A percentile compares a stretch with the other conserved stretches of the same genome.
Conservation (phyloP, 768 basidiomycete species). For the Pulveroboletus sp. region DNA sequence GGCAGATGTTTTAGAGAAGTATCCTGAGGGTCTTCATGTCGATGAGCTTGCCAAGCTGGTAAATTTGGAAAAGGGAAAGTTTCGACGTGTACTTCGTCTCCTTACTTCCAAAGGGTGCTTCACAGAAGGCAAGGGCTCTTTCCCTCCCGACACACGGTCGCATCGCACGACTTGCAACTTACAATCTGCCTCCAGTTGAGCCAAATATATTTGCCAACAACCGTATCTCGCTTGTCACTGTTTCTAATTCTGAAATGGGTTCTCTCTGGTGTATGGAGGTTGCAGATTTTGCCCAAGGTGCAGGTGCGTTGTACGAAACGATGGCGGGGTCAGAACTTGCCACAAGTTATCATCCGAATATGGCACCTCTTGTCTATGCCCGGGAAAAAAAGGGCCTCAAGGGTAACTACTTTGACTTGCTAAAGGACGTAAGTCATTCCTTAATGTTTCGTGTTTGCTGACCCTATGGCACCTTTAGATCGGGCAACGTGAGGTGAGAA, state of each 20-base stretch:
- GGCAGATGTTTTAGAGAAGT: constrained; percentile 23
- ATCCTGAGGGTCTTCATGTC: constrained; percentile 29
- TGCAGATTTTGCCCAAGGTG: too few species aligned
- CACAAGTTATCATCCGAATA: too few species aligned
- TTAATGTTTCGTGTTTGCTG: too few species aligned
- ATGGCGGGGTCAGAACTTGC: too few species aligned
- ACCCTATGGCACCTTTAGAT: constrained; percentile 1
- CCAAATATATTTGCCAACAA: constrained; percentile 32
- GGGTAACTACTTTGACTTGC: too few species aligned
- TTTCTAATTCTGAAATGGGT: constrained; percentile 4
- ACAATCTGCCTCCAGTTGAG: constrained; percentile 15
- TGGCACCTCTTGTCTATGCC: too few species aligned
- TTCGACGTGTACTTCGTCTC: constrained; percentile 28
- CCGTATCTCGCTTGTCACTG: constrained; percentile 30
- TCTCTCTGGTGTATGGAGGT: too few species aligned
- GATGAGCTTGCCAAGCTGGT: constrained; percentile 24
- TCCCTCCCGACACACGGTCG: not conserved
- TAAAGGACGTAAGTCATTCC: too few species aligned
- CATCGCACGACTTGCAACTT: not conserved
- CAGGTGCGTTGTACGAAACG: too few species aligned
- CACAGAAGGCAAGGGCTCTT: constrained; percentile 22
- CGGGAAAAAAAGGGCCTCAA: too few species aligned
- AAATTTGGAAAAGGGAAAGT: constrained; percentile 26
- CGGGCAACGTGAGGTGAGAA: constrained; percentile 14
- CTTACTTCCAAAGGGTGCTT: constrained; percentile 32